Evolutionary conservation across 176 grass and related monocot species (phyloP).

Genomic region (Thalia dealbata): DNA sequence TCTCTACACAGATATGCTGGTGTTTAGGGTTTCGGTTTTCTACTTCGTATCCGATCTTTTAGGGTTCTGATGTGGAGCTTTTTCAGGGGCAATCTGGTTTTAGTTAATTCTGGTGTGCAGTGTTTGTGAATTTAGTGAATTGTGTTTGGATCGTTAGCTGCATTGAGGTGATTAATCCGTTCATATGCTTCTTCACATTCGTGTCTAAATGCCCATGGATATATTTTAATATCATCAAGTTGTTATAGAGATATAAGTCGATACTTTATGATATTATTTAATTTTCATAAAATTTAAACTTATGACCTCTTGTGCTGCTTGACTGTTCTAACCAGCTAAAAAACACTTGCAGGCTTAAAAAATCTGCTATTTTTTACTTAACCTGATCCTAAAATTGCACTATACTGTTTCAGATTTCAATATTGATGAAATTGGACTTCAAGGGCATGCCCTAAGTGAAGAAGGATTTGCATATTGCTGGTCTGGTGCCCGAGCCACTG

Average conservation of each 20-base stretch:
- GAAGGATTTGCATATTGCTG: slow-evolving; percentile 64
- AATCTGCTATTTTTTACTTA: background rate
- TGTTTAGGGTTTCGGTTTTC: background rate
- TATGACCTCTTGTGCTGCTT: background rate
- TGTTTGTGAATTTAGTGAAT: background rate
- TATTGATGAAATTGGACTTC: slow-evolving; percentile 28
- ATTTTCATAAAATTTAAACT: no score
- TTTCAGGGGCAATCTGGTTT: background rate
- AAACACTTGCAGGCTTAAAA: background rate
- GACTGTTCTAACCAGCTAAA: no score
- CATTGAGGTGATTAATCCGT: background rate
- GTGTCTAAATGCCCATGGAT: no score
- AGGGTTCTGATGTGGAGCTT: background rate
- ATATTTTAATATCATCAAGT: no score
- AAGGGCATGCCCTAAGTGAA: slow-evolving; percentile 32
- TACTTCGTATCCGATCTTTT: background rate
- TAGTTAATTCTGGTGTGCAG: background rate
- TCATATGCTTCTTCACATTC: background rate
- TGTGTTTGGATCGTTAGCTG: background rate
- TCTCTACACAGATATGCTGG: no score
- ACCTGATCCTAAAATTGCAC: background rate
- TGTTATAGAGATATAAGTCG: no score
- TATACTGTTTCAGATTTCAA: slow-evolving; percentile 38
- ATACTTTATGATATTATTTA: no score
- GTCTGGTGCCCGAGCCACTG: slow-evolving; percentile 54